Evolutionary conservation across 768 basidiomycete genomes (phyloP), one percentile per base, ranked within the genome.

Genomic region (Phylloporus sp.): DNA sequence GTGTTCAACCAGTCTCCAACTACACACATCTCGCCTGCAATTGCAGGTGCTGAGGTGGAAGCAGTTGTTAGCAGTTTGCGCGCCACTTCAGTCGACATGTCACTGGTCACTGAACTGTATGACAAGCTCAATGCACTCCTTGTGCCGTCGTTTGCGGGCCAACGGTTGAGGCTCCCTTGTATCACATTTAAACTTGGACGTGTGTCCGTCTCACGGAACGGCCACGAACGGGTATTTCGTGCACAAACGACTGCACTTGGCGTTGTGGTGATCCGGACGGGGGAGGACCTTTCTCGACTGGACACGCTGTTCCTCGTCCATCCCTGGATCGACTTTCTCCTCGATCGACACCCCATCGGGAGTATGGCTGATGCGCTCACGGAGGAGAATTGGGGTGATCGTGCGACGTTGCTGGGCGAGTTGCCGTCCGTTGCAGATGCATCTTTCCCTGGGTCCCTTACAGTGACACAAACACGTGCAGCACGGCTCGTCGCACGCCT

Each of bases 241-340:
- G 45, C 51, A 3, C 16, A 29, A n/a, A 20, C 52, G 9, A 11
- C 1, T 7, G 50, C 13, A 2, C 50, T 61, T 3, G 52, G 59
- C 18, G 13, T 24, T 2, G 53, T 61, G 24, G 34, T 47, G 24
- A 54, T 61, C 15, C 31, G 9, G 27, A 54, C 50, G 1, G 16
- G 5, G 6, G 49, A 58, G 1, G 45, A 59, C 28, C 47, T 61
- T 11, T 50, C 55, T 6, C n/a, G 22, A 40, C 27, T 45, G 0
- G 32, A 42, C 0, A 18, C 48, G 12, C 48, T 61, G 1, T 36
- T 26, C 22, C 50, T 60, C 9, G 36, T 51, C 22, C 59, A 61
- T 16, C 59, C 59, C 0, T 61, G 56, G 59, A 44, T 61, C 8
- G 44, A 56, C 38, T 46, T 48, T 24, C 53, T 61, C 11, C 53